Conservation (phyloP, 768 basidiomycete genomes). For the Pisolithus marmoratus region DNA sequence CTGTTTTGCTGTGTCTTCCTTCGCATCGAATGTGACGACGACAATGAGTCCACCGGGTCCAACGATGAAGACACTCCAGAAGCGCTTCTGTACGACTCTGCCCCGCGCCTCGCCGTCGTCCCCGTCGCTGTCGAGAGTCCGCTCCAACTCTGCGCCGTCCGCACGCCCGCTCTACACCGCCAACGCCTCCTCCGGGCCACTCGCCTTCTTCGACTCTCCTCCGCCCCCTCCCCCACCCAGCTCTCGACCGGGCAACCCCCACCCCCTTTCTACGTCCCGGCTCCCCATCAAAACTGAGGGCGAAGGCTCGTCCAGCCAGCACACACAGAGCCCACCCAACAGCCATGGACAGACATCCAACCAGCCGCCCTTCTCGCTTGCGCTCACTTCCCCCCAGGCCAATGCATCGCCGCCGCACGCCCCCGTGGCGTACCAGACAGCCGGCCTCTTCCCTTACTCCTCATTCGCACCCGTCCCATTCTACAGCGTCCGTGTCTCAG, state of each 20-base stretch:
- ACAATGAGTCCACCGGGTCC: conserved; percentile 33
- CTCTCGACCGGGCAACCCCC: conserved; percentile 35
- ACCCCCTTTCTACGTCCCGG: conserved; percentile 36
- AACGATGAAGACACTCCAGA: conserved; percentile 46
- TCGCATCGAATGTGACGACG: not conserved
- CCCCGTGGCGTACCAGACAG: conserved; percentile 26
- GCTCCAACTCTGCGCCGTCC: conserved; percentile 38
- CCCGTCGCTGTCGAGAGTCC: conserved; percentile 33
- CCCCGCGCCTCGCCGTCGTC: conserved; percentile 29
- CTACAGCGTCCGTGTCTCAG: conserved; percentile 22
- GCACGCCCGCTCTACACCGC: conserved; percentile 40
- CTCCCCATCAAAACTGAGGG: conserved; percentile 42
- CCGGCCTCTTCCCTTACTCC: conserved; percentile 32
- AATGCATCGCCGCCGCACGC: conserved; percentile 24
- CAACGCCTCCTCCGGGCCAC: conserved; percentile 22
- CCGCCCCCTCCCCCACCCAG: conserved; percentile 32
- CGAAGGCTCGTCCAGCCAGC: conserved; percentile 29
- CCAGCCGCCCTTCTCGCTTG: conserved; percentile 35
- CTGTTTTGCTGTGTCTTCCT: too few relatives aligned
- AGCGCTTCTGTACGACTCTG: conserved; percentile 43
- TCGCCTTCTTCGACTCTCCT: conserved; percentile 37
- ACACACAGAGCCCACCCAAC: conserved; percentile 31
- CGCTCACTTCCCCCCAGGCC: conserved; percentile 39
- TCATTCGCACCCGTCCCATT: conserved; percentile 28
- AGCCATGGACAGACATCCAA: conserved; percentile 28